Evolutionary conservation across 306 rosid genomes (phyloP).

Genomic region (Prunus padus): DNA sequence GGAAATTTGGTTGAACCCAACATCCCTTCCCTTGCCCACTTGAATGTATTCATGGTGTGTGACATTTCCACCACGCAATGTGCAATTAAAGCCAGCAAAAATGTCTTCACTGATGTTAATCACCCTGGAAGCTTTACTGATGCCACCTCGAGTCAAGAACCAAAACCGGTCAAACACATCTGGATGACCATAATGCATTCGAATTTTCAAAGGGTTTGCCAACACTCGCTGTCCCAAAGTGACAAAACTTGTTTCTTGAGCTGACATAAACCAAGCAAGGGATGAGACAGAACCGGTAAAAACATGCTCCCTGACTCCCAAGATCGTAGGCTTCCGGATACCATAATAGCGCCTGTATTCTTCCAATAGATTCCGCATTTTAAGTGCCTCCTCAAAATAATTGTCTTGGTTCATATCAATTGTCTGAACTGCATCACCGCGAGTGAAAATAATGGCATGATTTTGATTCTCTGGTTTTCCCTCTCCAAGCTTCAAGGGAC

Average conservation of each 20-base stretch:
- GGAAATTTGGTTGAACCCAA: slow-evolving; percentile 80
- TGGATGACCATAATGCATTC: slow-evolving; percentile 98
- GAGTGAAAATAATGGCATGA: slow-evolving; percentile 85
- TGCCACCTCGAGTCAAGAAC: slow-evolving; percentile 83
- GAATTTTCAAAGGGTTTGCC: slow-evolving; percentile 77
- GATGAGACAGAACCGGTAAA: slow-evolving; percentile 94
- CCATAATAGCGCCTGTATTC: slow-evolving; percentile 61
- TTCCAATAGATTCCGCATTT: slow-evolving; percentile 76
- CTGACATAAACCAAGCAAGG: slow-evolving; percentile 96
- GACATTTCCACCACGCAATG: slow-evolving; percentile 79
- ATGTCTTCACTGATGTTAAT: slow-evolving; percentile 92
- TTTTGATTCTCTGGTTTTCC: slow-evolving; percentile 97
- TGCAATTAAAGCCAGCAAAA: slow-evolving; percentile 87
- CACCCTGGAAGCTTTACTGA: slow-evolving; percentile 91
- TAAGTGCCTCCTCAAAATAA: slow-evolving; percentile 93
- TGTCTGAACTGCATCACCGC: slow-evolving; percentile 92
- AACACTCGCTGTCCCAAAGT: slow-evolving; percentile 88
- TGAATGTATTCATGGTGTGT: slow-evolving; percentile 95
- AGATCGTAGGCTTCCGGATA: slow-evolving; percentile 68
- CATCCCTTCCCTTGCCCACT: slow-evolving; percentile 95
- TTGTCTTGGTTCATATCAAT: slow-evolving; percentile 96
- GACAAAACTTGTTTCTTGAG: slow-evolving; percentile 91
- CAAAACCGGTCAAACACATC: slow-evolving; percentile 93
- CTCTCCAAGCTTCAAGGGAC: slow-evolving; percentile 84
- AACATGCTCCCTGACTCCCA: slow-evolving; percentile 89